A percentile compares a stretch with the other conserved stretches of the same genome.
These are phyloP conservation scores for Protomyces macrosporus DNA, from an alignment of 1,139 yeast genomes.

Conservation along the genomic window DNA sequence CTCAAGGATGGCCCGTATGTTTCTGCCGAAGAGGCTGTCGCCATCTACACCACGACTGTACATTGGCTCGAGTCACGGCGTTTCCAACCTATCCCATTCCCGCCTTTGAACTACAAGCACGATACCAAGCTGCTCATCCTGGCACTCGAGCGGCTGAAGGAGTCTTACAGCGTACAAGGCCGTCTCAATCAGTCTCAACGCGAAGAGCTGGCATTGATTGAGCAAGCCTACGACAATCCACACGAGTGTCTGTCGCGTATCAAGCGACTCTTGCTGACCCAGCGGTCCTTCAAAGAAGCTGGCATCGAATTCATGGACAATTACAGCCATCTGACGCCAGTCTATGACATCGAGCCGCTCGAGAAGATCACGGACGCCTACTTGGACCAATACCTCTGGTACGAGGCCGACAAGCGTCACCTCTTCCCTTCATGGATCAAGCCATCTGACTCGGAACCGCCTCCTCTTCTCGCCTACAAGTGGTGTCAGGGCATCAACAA, in stretches of 20 bases:
- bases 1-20: constrained; percentile 85
- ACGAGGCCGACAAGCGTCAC: constrained; percentile 81
- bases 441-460: constrained; percentile 90
- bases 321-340: constrained; percentile 77
- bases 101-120: constrained; percentile 85
- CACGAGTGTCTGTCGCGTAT: constrained; percentile 84
- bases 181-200: constrained; percentile 80
- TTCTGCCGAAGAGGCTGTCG: constrained; percentile 81
- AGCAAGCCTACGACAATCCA: constrained; percentile 95
- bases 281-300: constrained; percentile 86
- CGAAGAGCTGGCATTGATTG: constrained; percentile 87
- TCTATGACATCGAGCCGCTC: constrained; percentile 79
- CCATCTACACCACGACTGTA: constrained; percentile 79
- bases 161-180: constrained; percentile 74
- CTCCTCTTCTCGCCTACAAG: constrained; percentile 84
- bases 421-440: constrained; percentile 95
- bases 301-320: constrained; percentile 89
- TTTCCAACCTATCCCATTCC: constrained; percentile 87
- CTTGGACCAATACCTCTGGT: constrained; percentile 92
- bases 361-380: constrained; percentile 97
- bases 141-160: constrained; percentile 85
- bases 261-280: constrained; percentile 76
- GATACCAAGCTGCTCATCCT: constrained; percentile 84
- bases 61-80: constrained; percentile 86
- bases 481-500: constrained; percentile 96